Evolutionary conservation across 202 grass and related monocot genomes (phyloP), one percentile per base, ranked within the genome.

Genomic region (Tripidium arundinaceum): DNA sequence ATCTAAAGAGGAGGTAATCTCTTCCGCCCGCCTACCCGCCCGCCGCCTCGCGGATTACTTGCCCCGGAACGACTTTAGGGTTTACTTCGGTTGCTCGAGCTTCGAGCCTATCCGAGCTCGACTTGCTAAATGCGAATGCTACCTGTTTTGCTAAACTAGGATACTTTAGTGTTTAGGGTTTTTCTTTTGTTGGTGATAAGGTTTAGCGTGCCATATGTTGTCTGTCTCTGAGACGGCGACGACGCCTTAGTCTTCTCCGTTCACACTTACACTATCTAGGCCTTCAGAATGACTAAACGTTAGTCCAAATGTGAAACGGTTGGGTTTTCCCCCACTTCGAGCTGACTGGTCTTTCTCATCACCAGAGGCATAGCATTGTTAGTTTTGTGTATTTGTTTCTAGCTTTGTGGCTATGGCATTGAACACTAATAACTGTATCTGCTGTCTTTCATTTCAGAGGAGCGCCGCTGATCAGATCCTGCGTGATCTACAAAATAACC

Each of bases 1-100:
- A 92, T 99, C 97, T 85, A 99, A 99, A 54, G 90, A 97, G 39
- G 91, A 99, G 97, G 97, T 99, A 84, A 83, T 68, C 54, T 25
- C 27, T 70, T 81, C 21, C 70, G 9, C 65, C 24, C 11, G 22
- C 3, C 10, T 5, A 27, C 4, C 24, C 14, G 39, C 66, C 39
- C 52, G 19, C 58, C 10, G 39, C 14, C 75, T 41, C 11, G 40
- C 52, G 22, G 55, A 27, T 38, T 46, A 24, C 31, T 52, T 42
- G 5, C 22, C 74, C 25, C 52, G 1, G 8, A 58, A 3, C 55
- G 22, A 26, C 55, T 74, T 39, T 86, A 91, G 79, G 83, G 72
- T 86, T 88, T 83, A 77, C 64, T 52, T 29, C 55, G 7, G 74
- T 33, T 40, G 4, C 34, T 74, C 15, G 11, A 25, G 50, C 73